Evolutionary conservation across 2,329 filamentous ascomycete species (phyloP), one percentile per base, ranked within the genome.

Genomic region (Fusarium newnesense): DNA sequence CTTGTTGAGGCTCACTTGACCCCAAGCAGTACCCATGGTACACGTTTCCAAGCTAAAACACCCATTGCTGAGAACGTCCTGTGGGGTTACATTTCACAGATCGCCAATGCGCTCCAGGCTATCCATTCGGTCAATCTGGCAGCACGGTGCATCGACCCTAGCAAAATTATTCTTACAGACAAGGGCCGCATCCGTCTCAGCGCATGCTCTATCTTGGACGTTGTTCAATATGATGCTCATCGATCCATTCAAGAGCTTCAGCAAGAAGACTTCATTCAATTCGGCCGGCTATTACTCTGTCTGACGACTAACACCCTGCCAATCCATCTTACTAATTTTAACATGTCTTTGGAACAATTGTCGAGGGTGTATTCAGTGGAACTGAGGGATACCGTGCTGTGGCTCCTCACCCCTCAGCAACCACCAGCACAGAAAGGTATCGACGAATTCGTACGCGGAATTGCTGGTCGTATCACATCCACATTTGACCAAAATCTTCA

Each of bases 11-110:
- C 93, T 76, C 94, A 98, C 78, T 91, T 95, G 70, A 76, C 85
- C 28, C 60, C 81, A 18, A 78, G 67, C 21, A 65, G 79, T 78
- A 80, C 80, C 73, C 82, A 83, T 80, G 82, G 81, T 80, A 87
- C 64, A 80, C 85, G 84, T 64, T 85, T 80, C 75, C 84, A 81
- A 72, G 82, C 78, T 76, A 88, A 83, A 78, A 75, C 82, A 2
- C 81, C 85, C 6, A 83, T 95, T 28, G 83, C 89, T 5, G 96
- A 98, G 81, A 89, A 91, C 63, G 87, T 94, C 3, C 83, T 99
- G 4, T 99, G 96, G 96, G 90, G 91, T 49, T 99, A 98, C 80
- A 90, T 98, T 68, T 93, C 95, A 10, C 96, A 99, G 81, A 92
- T 99, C 69, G 92, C 94, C 43, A 96, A 93, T 73, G 96, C 94